Evolutionary conservation across 2,329 filamentous ascomycete species (phyloP).

Genomic region (Fusarium beomiforme): DNA sequence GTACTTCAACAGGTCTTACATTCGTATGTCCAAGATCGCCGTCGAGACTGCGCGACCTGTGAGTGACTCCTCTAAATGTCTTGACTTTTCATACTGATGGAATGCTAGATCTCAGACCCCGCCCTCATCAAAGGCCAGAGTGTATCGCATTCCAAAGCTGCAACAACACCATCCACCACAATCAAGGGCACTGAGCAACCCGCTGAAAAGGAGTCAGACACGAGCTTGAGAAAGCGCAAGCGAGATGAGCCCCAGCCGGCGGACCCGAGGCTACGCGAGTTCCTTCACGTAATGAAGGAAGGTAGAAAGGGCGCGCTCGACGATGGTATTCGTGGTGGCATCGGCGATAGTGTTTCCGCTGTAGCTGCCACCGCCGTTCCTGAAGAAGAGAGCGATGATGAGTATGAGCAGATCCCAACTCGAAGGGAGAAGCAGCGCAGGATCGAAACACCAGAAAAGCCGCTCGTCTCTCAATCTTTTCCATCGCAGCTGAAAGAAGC

Average conservation of each 20-base stretch:
- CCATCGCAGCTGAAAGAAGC: conserved; percentile 34
- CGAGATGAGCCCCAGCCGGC: conserved; percentile 66
- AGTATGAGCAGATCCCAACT: conserved; percentile 74
- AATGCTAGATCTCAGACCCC: conserved; percentile 58
- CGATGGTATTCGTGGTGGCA: conserved; percentile 42
- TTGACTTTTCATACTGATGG: conserved; percentile 46
- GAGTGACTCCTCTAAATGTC: conserved; percentile 44
- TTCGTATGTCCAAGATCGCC: conserved; percentile 92
- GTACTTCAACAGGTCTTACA: conserved; percentile 95
- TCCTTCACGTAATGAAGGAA: conserved; percentile 81
- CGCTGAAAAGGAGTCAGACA: conserved; percentile 49
- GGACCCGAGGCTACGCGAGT: conserved; percentile 87
- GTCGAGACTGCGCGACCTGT: conserved; percentile 90
- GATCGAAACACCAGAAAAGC: conserved; percentile 43
- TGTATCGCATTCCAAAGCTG: conserved; percentile 39
- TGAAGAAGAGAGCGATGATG: conserved; percentile 74
- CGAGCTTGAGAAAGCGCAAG: conserved; percentile 75
- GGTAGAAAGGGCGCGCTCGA: conserved; percentile 49
- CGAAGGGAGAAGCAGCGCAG: conserved; percentile 60
- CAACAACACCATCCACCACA: conserved; percentile 23
- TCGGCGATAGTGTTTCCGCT: conserved; percentile 31
- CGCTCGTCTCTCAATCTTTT: conserved; percentile 27
- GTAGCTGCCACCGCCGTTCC: conserved; percentile 51
- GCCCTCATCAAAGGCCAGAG: conserved; percentile 46
- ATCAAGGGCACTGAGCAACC: conserved; percentile 28